Evolutionary conservation across 2,329 filamentous ascomycete genomes (phyloP), one percentile per base, ranked within the genome.

Genomic region (Acarospora socialis): DNA sequence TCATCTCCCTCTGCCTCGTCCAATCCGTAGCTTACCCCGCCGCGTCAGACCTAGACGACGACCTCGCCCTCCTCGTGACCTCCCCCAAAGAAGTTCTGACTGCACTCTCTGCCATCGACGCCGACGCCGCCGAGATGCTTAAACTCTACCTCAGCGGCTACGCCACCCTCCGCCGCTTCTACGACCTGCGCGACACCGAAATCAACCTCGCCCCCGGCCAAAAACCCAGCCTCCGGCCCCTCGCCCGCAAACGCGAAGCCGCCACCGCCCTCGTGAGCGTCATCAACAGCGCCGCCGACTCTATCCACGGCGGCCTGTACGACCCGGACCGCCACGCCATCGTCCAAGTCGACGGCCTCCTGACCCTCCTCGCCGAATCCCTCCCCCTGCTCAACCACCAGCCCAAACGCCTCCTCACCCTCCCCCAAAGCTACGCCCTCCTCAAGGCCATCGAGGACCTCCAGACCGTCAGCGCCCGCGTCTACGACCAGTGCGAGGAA

Each of bases 81-180:
- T 73, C 77, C 31, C 80, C 84, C 8, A 77, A 77, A 43, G 57
- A 70, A 9, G 77, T 80, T 1, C 64, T 95, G 3, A 72, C 77
- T 34, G 63, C 70, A 18, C 73, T 87, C 32, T 80, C 81, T 4
- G 67, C 16, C 17, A 68, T 77, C 32, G 87, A 94, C 46, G 60
- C 79, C 19, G 78, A 86, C 49, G 86, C 83, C 5, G 87, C 86
- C 6, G 70, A 81, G 44, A 69, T 93, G 7, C 65, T 95, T 3
- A 81, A 86, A 28, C 80, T 78, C 39, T 78, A 86, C 57, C 73
- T 94, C 7, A 90, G 81, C 51, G 87, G 87, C 14, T 95, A 95
- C 48, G 87, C 86, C 14, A 92, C 84, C 1, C 64, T 95, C 13
- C 79, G 87, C 21, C 78, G 77, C 43, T 94, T 87, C 60, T 95